A percentile compares a stretch with the other conserved stretches of the same genome.
Conservation (phyloP, 371 early-diverging fungal species). For the Mortierella sp. region DNA sequence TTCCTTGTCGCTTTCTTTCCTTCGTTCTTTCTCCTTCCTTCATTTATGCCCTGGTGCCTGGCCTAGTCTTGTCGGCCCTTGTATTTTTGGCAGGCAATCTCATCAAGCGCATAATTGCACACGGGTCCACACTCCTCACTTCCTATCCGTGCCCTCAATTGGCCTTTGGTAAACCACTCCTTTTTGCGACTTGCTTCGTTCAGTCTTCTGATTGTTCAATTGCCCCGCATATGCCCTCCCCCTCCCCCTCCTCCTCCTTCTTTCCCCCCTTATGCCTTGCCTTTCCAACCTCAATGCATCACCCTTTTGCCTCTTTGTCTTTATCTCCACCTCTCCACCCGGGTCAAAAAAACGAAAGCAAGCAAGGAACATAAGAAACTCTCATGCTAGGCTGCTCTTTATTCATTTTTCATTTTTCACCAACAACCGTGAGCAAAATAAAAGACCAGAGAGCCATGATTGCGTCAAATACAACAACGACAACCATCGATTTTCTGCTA, state of each 20-base stretch:
- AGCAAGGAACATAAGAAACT: neutral
- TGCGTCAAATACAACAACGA: neutral
- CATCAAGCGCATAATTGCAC: no score
- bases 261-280: neutral
- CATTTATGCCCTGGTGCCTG: constrained; percentile 1
- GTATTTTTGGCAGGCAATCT: no score
- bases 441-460: neutral
- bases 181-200: neutral
- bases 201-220: neutral
- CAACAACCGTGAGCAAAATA: neutral
- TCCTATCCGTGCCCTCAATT: neutral
- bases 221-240: neutral
- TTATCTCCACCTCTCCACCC: neutral
- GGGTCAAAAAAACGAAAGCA: neutral
- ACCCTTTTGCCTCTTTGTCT: neutral
- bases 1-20: neutral
- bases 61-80: no score
- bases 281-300: neutral
- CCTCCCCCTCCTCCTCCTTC: neutral
- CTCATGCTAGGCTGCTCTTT: constrained; percentile 3
- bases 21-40: neutral
- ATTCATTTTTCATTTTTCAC: neutral
- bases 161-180: no score
- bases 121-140: neutral
- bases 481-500: neutral